A percentile compares a stretch with the other conserved stretches of the same genome.
Conservation (phyloP, 352 stramenopile genomes). For the Globisporangium rhizosaccharum region DNA sequence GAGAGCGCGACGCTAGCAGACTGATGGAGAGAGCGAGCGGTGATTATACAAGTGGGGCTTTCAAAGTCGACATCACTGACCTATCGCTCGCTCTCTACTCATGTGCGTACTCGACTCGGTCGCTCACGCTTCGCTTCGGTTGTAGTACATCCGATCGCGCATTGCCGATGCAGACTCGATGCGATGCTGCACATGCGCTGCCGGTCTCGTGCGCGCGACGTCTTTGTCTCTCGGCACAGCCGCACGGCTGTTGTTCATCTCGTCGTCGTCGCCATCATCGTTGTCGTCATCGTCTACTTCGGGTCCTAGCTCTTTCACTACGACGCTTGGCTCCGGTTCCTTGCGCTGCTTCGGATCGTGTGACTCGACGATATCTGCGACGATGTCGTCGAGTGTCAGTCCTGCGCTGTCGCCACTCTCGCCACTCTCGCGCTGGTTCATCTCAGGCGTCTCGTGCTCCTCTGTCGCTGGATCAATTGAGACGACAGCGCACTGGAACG, state of each 20-base stretch:
- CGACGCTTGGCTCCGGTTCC: background rate
- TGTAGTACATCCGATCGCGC: conserved; percentile 8
- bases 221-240: background rate
- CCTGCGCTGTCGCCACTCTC: background rate
- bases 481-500: conserved; percentile 1
- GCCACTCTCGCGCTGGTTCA: background rate
- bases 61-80: too few relatives aligned
- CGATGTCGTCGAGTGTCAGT: conserved; percentile 9
- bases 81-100: background rate
- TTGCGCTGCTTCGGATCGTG: background rate
- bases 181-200: too few relatives aligned
- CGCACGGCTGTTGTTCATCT: background rate
- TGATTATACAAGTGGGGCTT: background rate
- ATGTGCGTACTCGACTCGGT: background rate
- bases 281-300: conserved; percentile 6
- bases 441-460: background rate
- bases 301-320: conserved; percentile 1
- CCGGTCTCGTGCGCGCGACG: too few relatives aligned
- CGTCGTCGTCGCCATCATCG: conserved; percentile 1
- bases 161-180: background rate
- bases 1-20: background rate
- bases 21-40: background rate
- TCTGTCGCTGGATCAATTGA: background rate
- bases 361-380: conserved; percentile 4
- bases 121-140: conserved; percentile 10